These are phyloP conservation scores for Malassezia slooffiae DNA, from an alignment of 1,284 basidiomycete species.

Conservation along the genomic window DNA sequence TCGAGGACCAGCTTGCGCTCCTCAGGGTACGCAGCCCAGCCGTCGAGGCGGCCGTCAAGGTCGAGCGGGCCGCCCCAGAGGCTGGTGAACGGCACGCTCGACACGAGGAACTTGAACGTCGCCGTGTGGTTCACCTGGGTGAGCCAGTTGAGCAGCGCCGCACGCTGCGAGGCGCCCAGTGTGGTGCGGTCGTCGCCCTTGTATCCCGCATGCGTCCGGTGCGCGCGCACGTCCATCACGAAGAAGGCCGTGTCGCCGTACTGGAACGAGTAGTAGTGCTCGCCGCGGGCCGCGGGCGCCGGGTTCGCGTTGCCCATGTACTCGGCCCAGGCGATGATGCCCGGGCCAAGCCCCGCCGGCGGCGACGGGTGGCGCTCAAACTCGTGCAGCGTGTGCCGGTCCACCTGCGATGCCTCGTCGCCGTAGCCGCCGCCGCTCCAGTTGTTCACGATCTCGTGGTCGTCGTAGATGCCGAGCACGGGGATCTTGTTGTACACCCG, in stretches of 20 bases:
- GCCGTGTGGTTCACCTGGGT: conserved; percentile 60
- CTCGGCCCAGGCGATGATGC: conserved; percentile 56
- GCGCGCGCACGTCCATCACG: conserved; percentile 63
- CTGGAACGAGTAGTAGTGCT: conserved; percentile 53
- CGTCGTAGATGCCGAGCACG: conserved; percentile 42
- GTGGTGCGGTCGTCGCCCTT: conserved; percentile 55
- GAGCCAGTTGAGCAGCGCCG: conserved; percentile 58
- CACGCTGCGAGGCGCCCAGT: conserved; percentile 61
- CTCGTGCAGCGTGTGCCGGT: not conserved
- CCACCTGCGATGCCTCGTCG: conserved; percentile 1
- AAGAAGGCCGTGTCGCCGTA: conserved; percentile 53
- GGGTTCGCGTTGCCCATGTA: conserved; percentile 63
- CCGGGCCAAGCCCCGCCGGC: conserved; percentile 49
- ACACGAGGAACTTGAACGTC: conserved; percentile 69
- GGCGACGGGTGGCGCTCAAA: conserved; percentile 54
- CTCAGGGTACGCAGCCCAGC: conserved; percentile 59
- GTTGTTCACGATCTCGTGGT: conserved; percentile 45
- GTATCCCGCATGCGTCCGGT: conserved; percentile 52
- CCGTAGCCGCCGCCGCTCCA: conserved; percentile 24
- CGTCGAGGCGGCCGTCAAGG: conserved; percentile 55
- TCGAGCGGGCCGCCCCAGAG: conserved; percentile 56
- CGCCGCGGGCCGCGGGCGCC: conserved; percentile 50
- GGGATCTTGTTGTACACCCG: conserved; percentile 38
- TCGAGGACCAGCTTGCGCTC: conserved; percentile 52
- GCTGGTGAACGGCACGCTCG: conserved; percentile 65